These are phyloP conservation scores for Suillus plorans DNA, from an alignment of 768 basidiomycete genomes.

Conservation along the genomic window DNA sequence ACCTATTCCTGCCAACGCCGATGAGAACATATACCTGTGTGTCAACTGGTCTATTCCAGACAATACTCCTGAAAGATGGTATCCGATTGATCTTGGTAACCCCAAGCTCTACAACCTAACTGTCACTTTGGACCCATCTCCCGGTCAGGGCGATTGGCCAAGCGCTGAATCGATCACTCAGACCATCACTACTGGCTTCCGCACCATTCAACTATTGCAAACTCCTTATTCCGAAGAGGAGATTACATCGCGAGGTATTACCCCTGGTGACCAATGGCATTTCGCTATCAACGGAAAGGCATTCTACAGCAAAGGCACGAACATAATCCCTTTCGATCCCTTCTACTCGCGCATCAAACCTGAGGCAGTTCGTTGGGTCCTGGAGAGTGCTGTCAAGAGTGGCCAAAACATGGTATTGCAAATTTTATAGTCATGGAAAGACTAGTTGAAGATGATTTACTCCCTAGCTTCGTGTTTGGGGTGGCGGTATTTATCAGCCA, in stretches of 20 bases:
- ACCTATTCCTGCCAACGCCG: conserved; percentile 19
- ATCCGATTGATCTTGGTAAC: conserved; percentile 52
- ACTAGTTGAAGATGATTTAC: neutral
- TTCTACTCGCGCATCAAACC: conserved; percentile 53
- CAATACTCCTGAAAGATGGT: conserved; percentile 50
- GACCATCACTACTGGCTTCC: conserved; percentile 52
- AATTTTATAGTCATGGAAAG: conserved; percentile 11
- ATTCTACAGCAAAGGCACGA: conserved; percentile 56
- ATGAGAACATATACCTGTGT: conserved; percentile 39
- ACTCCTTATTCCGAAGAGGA: conserved; percentile 46
- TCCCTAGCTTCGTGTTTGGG: conserved; percentile 55
- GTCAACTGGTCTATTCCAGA: conserved; percentile 49
- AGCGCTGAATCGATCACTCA: conserved; percentile 32
- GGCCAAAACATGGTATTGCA: conserved; percentile 56
- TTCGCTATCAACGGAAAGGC: conserved; percentile 58
- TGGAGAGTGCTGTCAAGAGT: conserved; percentile 52
- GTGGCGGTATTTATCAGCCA: conserved; percentile 54
- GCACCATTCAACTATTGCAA: conserved; percentile 56
- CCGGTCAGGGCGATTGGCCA: conserved; percentile 6
- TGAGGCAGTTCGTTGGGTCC: conserved; percentile 52
- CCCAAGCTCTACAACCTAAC: conserved; percentile 56
- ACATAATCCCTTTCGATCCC: conserved; percentile 61
- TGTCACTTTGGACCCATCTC: conserved; percentile 35
- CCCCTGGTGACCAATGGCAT: conserved; percentile 61
- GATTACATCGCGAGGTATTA: conserved; percentile 46